These are phyloP conservation scores for Gaultheria prostrata DNA, from an alignment of 148 eudicot genomes.

Conservation along the genomic window DNA sequence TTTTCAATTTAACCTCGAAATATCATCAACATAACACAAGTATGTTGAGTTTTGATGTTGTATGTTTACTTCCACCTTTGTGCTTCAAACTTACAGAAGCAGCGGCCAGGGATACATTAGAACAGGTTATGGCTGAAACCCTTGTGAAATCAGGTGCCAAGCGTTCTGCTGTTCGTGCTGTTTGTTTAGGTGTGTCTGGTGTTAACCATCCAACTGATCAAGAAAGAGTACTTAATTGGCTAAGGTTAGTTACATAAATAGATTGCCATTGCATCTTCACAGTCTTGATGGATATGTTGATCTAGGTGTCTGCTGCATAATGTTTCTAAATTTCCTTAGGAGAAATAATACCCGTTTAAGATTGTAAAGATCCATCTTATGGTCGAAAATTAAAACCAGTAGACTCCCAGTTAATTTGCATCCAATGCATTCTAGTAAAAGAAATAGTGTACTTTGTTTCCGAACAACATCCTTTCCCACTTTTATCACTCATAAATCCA, in stretches of 20 bases:
- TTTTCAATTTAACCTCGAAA: neutral
- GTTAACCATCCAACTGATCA: constrained; percentile 74
- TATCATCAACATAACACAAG: neutral
- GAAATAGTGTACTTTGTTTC: neutral
- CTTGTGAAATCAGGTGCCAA: constrained; percentile 44
- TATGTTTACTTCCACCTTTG: neutral
- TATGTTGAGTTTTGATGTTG: neutral
- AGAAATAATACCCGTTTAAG: neutral
- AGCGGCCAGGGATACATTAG: constrained; percentile 58
- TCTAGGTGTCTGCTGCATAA: neutral
- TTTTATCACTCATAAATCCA: neutral
- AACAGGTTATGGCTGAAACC: constrained; percentile 62
- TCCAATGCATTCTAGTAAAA: neutral
- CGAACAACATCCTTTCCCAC: neutral
- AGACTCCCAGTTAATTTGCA: neutral
- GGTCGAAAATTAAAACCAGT: neutral
- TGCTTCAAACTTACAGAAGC: constrained; percentile 40
- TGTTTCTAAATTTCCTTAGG: neutral
- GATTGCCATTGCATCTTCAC: neutral
- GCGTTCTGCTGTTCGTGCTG: constrained; percentile 59
- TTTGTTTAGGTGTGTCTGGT: constrained; percentile 77
- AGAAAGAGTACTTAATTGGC: constrained; percentile 55
- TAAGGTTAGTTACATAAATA: constrained; percentile 38
- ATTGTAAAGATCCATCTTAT: neutral
- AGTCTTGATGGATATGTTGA: neutral